Conservation (phyloP, 352 stramenopile genomes). For the Pythium brachiatum region DNA sequence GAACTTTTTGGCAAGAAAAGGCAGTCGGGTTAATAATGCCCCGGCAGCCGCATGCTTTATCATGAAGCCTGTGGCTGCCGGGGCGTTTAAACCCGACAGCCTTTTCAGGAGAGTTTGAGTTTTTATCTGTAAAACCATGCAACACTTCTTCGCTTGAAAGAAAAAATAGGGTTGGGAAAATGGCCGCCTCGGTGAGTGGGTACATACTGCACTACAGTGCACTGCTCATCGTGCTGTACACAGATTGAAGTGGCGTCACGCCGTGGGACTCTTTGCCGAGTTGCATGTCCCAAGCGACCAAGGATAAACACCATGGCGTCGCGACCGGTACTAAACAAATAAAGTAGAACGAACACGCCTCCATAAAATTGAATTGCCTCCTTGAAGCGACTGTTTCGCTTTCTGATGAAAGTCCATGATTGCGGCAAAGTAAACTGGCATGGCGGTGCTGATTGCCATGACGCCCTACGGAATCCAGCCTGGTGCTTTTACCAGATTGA, state of each 20-base stretch:
- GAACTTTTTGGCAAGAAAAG: too few relatives aligned
- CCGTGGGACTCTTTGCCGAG: neutral
- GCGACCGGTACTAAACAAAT: neutral
- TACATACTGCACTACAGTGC: neutral
- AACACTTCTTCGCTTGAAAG: neutral
- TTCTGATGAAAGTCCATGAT: too few relatives aligned
- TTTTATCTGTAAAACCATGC: neutral
- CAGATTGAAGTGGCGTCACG: conserved; percentile 4
- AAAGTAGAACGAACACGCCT: too few relatives aligned
- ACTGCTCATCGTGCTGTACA: too few relatives aligned
- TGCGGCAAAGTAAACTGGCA: too few relatives aligned
- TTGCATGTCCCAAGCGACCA: neutral
- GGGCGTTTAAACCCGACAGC: too few relatives aligned
- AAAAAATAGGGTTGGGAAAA: neutral
- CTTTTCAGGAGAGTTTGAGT: too few relatives aligned
- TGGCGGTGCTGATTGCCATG: neutral
- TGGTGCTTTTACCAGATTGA: neutral
- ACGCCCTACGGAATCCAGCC: neutral
- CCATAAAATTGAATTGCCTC: too few relatives aligned
- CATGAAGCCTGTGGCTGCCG: too few relatives aligned
- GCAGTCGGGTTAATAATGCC: too few relatives aligned
- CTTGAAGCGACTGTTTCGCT: too few relatives aligned
- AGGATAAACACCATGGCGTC: neutral
- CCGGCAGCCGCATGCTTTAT: too few relatives aligned
- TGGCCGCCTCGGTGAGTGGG: neutral